Conservation (phyloP, 176 grass and related monocot genomes). For the Hordeum marinum region DNA sequence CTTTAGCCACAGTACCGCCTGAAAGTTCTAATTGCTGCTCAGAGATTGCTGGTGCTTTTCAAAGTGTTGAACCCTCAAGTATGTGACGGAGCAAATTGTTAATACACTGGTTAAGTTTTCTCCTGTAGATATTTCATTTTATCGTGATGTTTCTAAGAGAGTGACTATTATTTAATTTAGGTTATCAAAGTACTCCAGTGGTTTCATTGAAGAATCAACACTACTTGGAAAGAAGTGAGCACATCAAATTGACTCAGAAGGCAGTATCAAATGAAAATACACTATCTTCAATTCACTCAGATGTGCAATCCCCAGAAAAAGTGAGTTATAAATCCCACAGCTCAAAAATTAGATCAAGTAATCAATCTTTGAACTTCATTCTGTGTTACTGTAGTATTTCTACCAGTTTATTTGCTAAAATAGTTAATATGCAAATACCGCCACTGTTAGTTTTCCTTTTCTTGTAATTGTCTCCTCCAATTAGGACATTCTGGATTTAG, state of each 20-base stretch:
- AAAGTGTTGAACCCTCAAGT: background rate
- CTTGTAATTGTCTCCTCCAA: background rate
- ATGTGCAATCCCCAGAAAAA: background rate
- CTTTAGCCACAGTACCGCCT: background rate
- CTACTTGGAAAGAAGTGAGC: background rate
- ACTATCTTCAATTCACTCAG: conserved; percentile 5
- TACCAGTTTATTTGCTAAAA: conserved; percentile 2
- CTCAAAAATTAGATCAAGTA: background rate
- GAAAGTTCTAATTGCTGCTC: background rate
- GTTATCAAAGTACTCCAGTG: background rate
- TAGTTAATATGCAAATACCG: background rate
- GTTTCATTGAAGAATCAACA: background rate
- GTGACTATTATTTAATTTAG: conserved; percentile 15
- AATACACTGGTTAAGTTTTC: background rate
- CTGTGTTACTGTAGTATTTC: background rate
- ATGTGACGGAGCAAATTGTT: background rate
- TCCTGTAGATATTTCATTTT: conserved; percentile 14
- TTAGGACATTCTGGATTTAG: background rate
- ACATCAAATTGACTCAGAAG: conserved; percentile 11
- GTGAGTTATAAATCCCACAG: conserved; percentile 1
- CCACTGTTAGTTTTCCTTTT: background rate
- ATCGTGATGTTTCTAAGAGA: conserved; percentile 9
- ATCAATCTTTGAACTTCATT: conserved; percentile 3
- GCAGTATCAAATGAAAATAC: conserved; percentile 5
- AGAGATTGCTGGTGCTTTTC: background rate